Percentiles rank a stretch among this genome's conserved stretches.
phyloP scores from a whole-genome alignment of 805 yeast species.

The Ogataea dorogensis region DNA sequence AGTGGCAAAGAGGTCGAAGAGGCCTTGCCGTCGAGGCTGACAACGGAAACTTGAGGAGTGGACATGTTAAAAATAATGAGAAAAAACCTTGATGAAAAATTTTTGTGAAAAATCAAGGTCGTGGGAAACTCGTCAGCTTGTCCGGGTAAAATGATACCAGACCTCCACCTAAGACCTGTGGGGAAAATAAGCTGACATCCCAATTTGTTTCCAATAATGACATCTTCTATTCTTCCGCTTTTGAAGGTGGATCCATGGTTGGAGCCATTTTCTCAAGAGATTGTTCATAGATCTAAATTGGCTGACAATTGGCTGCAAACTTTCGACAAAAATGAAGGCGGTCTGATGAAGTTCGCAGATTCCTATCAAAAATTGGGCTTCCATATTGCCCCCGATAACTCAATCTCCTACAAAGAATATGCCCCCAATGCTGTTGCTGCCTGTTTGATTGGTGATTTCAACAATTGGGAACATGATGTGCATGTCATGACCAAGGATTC shows the following conservation, averaged over 20 bases:
- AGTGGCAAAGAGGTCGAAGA: conserved; percentile 81
- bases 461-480: conserved; percentile 65
- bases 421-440: conserved; percentile 84
- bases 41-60: conserved; percentile 97
- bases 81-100: conserved; percentile 6
- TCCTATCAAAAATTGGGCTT: conserved; percentile 78
- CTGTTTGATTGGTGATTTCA: conserved; percentile 88
- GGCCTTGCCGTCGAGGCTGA: conserved; percentile 79
- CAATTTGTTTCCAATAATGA: conserved; percentile 6
- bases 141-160: conserved; percentile 19
- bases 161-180: conserved; percentile 6
- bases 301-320: conserved; percentile 63
- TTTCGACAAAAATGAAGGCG: conserved; percentile 60
- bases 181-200: conserved; percentile 10
- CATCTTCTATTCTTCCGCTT: conserved; percentile 5
- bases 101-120: conserved; percentile 7
- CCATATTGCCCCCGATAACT: conserved; percentile 56
- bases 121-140: conserved; percentile 3
- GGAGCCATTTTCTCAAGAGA: conserved; percentile 68
- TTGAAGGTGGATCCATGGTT: conserved; percentile 82
- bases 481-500: conserved; percentile 59
- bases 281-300: conserved; percentile 63
- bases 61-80: conserved; percentile 29
- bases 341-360: conserved; percentile 66
- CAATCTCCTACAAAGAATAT: conserved; percentile 74